A percentile compares a stretch with the other conserved stretches of the same genome.
These are phyloP conservation scores for Pythium dissimile DNA, from an alignment of 352 stramenopile species.

Conservation along the genomic window DNA sequence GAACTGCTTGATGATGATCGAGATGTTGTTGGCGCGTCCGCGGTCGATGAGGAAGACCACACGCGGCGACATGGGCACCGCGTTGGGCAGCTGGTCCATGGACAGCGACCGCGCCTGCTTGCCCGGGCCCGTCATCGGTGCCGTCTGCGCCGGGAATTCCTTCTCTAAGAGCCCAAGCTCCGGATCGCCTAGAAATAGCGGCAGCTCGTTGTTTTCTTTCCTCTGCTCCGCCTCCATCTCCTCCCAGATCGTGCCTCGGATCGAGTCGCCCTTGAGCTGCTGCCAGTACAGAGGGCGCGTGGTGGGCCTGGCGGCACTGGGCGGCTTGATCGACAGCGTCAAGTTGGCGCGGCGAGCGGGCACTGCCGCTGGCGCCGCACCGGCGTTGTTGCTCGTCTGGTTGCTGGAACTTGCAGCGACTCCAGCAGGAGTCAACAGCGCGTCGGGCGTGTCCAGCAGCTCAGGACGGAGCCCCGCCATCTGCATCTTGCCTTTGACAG, in stretches of 20 bases:
- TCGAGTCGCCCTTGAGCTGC: constrained; percentile 51
- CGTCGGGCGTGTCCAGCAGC: constrained; percentile 59
- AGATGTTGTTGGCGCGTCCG: constrained; percentile 85
- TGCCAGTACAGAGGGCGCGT: constrained; percentile 79
- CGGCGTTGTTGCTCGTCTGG: constrained; percentile 4
- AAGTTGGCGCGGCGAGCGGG: constrained; percentile 45
- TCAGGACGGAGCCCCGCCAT: constrained; percentile 52
- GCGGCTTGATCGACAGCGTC: constrained; percentile 59
- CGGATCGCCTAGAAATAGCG: constrained; percentile 40
- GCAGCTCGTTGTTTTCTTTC: constrained; percentile 50
- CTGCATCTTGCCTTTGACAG: constrained; percentile 68
- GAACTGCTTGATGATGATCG: constrained; percentile 96
- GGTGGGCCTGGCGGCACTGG: constrained; percentile 35
- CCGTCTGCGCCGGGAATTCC: constrained; percentile 65
- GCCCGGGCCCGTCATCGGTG: constrained; percentile 35
- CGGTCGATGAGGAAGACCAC: constrained; percentile 78
- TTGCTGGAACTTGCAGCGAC: constrained; percentile 32
- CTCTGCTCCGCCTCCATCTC: constrained; percentile 58
- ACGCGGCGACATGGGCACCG: constrained; percentile 41
- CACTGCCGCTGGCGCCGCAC: background rate
- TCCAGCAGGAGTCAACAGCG: constrained; percentile 22
- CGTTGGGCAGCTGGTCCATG: constrained; percentile 34
- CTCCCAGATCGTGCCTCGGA: constrained; percentile 76
- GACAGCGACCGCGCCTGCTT: constrained; percentile 38
- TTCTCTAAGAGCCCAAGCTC: constrained; percentile 51